Evolutionary conservation across 805 yeast genomes (phyloP).

Genomic region (Ogataea pini): DNA sequence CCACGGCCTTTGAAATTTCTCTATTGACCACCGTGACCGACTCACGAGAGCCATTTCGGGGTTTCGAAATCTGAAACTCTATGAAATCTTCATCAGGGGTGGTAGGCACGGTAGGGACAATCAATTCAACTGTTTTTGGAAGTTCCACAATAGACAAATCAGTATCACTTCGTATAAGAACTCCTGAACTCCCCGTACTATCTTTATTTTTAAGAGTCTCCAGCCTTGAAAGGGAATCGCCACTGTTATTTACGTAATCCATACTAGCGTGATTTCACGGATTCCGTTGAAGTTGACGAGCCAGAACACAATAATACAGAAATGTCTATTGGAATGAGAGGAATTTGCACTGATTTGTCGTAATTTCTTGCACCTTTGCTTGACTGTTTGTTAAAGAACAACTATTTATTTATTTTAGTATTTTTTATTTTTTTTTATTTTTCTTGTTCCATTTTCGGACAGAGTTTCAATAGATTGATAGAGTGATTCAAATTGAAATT

Average conservation of each 20-base stretch:
- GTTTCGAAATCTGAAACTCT: constrained; percentile 27
- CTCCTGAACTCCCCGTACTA: background rate
- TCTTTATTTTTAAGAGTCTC: constrained; percentile 7
- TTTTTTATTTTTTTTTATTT: background rate
- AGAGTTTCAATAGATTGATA: no score
- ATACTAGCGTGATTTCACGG: background rate
- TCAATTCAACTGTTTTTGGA: background rate
- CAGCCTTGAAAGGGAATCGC: constrained; percentile 4
- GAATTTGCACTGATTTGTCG: no score
- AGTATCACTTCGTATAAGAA: constrained; percentile 9
- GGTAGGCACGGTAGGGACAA: background rate
- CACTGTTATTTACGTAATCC: constrained; percentile 4
- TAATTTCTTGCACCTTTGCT: no score
- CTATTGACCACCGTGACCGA: constrained; percentile 24
- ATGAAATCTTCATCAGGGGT: constrained; percentile 25
- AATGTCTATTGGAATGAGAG: no score
- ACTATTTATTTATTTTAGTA: background rate
- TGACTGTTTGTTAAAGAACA: background rate
- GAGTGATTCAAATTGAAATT: no score
- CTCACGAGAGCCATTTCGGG: constrained; percentile 19
- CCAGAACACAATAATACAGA: no score
- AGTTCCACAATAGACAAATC: constrained; percentile 8
- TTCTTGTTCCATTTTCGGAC: constrained; percentile 3
- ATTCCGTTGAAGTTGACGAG: background rate
- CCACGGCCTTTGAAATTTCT: constrained; percentile 12